Evolutionary conservation across 2,329 filamentous ascomycete species (phyloP), one percentile per base, ranked within the genome.

Genomic region (Rutstroemia sp.): DNA sequence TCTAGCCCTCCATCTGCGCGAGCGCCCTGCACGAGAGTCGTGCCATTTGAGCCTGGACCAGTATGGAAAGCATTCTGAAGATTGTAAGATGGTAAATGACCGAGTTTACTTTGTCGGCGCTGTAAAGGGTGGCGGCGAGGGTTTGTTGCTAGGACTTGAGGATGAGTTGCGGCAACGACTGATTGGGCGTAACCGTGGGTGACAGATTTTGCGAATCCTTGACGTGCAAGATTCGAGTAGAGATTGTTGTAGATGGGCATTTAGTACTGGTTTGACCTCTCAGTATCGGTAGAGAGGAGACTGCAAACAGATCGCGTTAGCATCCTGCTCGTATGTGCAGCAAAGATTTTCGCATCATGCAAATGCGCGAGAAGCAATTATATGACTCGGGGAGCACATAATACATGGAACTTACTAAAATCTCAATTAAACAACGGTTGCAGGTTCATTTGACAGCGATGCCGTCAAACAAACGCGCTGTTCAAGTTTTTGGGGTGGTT

Each of bases 381-480:
- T 54, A 21, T 55, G 53, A 51, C 46, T 55, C 46, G 17, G n/a
- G 46, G n/a, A 53, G n/a, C 14, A 12, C 16, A 39, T 17, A 27
- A 30, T 17, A 2, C 17, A 62, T 27, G 9, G 38, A 27, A 30
- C 55, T 42, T 49, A 57, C 55, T 63, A 63, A 47, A 57, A 59
- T 54, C 64, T 65, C 64, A 68, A 66, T 67, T 62, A 59, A 60
- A 52, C 59, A 50, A 55, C 50, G 54, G 61, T 60, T 92, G 90
- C 92, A 96, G 90, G 90, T 94, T 96, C 92, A 96, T 96, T 90
- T 92, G 89, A 95, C 90, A 92, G 89, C 87, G 72, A 70, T 76
- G 86, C 85, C 88, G 89, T 80, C 90, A 94, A 95, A 87, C 79
- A 90, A 95, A 86, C 89, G 89, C 90, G 90, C 89, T 73, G 73